Evolutionary conservation across 352 stramenopile species (phyloP), one percentile per base, ranked within the genome.

Genomic region (Plasmopara muralis): DNA sequence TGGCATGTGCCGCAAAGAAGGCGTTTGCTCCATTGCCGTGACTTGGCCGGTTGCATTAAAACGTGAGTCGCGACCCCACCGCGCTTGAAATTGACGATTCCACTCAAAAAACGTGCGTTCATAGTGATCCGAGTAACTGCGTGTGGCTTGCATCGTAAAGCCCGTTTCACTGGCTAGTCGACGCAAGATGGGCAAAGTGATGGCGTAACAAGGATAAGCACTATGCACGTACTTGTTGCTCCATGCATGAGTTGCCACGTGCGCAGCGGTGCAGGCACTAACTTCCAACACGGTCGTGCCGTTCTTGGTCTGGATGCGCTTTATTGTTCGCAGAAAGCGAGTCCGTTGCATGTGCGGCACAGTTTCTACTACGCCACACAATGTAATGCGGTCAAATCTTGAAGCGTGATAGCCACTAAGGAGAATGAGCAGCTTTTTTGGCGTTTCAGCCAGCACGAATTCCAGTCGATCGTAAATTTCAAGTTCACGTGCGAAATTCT

Each of bases 141-240:
- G 62, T 13, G 85, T 85, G 20, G 87, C 77, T 52, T 70, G 68
- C 13, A 85, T 53, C 7, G 70, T 77, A 51, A 89, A 89, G 30
- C 77, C 77, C 41, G 67, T 84, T 16, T 77, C 60, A 9, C 58
- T 50, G 33, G 72, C 53, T 13, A 85, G 52, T 54, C 62, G 53
- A 29, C 72, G 77, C 29, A 90, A 68, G 15, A 74, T 49, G 2
- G 55, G 44, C 43, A 87, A 59, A 33, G 74, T 90, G 15, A 89
- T 52, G 13, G 74, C 57, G 39, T 84, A 75, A 30, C 72, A 78
- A 43, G 75, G 60, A 50, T 82, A 89, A 14, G 70, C 55, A 43
- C 74, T 75, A 49, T 87, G 66, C 44, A 92, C 77, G 66, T 92
- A 89, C 60, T 89, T 88, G 74, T 92, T 92, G 57, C 65, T 85